Percentiles rank a stretch among this genome's conserved stretches.
phyloP scores from a whole-genome alignment of 1,284 basidiomycete genomes.

The Singerocomus inundabilis region DNA sequence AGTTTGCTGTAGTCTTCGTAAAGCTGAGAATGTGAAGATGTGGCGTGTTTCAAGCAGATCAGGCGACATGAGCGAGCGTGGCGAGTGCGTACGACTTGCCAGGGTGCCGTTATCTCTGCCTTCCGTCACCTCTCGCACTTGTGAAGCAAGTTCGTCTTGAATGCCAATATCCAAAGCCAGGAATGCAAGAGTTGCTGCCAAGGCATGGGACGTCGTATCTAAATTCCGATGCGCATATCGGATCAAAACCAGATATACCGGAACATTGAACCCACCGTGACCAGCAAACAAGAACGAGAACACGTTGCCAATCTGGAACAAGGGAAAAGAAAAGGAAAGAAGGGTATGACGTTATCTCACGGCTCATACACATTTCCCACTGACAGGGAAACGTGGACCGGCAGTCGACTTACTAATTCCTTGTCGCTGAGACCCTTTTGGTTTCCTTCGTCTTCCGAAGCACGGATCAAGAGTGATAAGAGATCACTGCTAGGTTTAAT shows the following conservation, averaged over 20 bases:
- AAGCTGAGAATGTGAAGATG: not conserved
- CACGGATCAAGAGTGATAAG: slow-evolving; percentile 49
- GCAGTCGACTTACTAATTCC: slow-evolving; percentile 41
- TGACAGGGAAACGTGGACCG: not conserved
- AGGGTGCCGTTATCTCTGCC: slow-evolving; percentile 41
- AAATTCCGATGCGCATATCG: not conserved
- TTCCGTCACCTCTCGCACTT: slow-evolving; percentile 39
- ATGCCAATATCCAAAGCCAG: slow-evolving; percentile 43
- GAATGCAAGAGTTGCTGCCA: slow-evolving; percentile 41
- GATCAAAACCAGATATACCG: not conserved
- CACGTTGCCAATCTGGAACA: slow-evolving; percentile 48
- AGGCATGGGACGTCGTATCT: slow-evolving; percentile 52
- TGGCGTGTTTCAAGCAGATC: not conserved
- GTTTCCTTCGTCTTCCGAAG: slow-evolving; percentile 42
- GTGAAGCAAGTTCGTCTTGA: slow-evolving; percentile 46
- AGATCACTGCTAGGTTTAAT: slow-evolving; percentile 33
- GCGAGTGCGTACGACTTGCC: slow-evolving; percentile 24
- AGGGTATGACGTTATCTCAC: not conserved
- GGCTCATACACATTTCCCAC: not conserved
- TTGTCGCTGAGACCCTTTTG: slow-evolving; percentile 45
- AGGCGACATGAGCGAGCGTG: slow-evolving; percentile 20
- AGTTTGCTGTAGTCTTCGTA: slow-evolving; percentile 2
- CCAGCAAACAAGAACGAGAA: slow-evolving; percentile 54
- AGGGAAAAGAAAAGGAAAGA: not conserved
- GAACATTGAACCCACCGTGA: slow-evolving; percentile 40